These are phyloP conservation scores for Cicer arietinum DNA, from an alignment of 306 rosid genomes.

Conservation along the genomic window DNA sequence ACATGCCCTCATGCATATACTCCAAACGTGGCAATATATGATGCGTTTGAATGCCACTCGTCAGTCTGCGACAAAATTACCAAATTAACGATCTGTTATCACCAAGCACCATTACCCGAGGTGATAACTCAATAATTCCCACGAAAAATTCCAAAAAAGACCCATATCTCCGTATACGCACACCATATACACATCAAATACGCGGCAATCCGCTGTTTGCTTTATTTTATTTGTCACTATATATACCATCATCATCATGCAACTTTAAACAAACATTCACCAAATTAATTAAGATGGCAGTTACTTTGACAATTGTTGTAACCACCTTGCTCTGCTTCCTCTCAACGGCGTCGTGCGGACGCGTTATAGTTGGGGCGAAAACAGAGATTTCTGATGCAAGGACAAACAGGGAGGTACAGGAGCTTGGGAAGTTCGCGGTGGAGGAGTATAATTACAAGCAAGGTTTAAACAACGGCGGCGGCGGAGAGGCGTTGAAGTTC, in stretches of 20 bases:
- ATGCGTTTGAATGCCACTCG: no score
- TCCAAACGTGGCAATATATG: no score
- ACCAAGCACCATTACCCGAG: slow-evolving; percentile 42
- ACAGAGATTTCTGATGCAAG: slow-evolving; percentile 57
- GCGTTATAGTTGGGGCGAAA: slow-evolving; percentile 56
- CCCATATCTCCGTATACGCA: background rate
- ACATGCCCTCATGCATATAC: no score
- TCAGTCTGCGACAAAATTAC: no score
- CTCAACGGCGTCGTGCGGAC: slow-evolving; percentile 43
- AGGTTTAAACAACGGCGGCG: slow-evolving; percentile 9
- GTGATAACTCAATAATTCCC: slow-evolving; percentile 37
- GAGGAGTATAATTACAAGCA: slow-evolving; percentile 56
- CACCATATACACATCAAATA: background rate
- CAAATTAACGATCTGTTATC: no score
- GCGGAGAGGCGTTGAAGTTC: slow-evolving; percentile 50
- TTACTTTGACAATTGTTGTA: slow-evolving; percentile 13
- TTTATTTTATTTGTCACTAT: background rate
- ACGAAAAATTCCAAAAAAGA: background rate
- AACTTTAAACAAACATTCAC: background rate
- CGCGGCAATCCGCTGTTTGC: slow-evolving; percentile 37
- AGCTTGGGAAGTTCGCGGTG: slow-evolving; percentile 80
- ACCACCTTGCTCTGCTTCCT: slow-evolving; percentile 35
- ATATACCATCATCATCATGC: background rate
- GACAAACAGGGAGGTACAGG: slow-evolving; percentile 70
- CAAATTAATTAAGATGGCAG: slow-evolving; percentile 19